A percentile compares a stretch with the other conserved stretches of the same genome.
phyloP scores from a whole-genome alignment of 2,329 filamentous ascomycete species.

The Penicillium sp. region DNA sequence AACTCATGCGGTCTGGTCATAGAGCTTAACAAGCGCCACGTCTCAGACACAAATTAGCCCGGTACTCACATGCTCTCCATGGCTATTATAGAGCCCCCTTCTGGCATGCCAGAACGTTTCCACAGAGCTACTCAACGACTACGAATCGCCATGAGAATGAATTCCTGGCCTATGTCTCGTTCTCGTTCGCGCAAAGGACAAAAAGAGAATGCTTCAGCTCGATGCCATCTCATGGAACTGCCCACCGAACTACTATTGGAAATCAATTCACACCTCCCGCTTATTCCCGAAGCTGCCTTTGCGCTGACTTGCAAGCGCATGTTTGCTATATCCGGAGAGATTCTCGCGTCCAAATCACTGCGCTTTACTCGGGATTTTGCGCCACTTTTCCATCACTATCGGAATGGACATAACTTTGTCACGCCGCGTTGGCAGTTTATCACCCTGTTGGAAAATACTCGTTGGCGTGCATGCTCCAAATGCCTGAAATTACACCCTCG shows the following conservation, averaged over 20 bases:
- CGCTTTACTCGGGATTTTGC: conserved; percentile 41
- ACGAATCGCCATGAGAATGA: conserved; percentile 30
- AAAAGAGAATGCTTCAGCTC: conserved; percentile 11
- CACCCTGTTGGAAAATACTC: conserved; percentile 34
- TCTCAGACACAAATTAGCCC: conserved; percentile 9
- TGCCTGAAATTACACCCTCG: conserved; percentile 42
- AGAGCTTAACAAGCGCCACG: conserved; percentile 4
- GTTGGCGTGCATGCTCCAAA: conserved; percentile 37
- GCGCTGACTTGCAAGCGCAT: conserved; percentile 41
- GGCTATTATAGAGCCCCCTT: conserved; percentile 15
- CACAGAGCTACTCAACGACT: conserved; percentile 31
- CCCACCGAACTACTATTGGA: conserved; percentile 39
- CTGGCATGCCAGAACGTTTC: conserved; percentile 30
- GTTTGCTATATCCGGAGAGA: conserved; percentile 31
- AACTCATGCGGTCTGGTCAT: conserved; percentile 14
- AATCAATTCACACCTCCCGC: conserved; percentile 36
- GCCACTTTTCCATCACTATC: conserved; percentile 41
- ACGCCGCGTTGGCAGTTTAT: conserved; percentile 39
- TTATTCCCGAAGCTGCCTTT: conserved; percentile 36
- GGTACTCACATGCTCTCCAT: conserved; percentile 11
- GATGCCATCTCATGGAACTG: conserved; percentile 36
- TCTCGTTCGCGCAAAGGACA: conserved; percentile 15
- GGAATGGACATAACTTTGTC: conserved; percentile 36
- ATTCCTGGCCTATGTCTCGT: conserved; percentile 23
- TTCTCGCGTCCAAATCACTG: conserved; percentile 32